These are phyloP conservation scores for Zoysia pacifica DNA, from an alignment of 176 grass and related monocot genomes.

Conservation along the genomic window DNA sequence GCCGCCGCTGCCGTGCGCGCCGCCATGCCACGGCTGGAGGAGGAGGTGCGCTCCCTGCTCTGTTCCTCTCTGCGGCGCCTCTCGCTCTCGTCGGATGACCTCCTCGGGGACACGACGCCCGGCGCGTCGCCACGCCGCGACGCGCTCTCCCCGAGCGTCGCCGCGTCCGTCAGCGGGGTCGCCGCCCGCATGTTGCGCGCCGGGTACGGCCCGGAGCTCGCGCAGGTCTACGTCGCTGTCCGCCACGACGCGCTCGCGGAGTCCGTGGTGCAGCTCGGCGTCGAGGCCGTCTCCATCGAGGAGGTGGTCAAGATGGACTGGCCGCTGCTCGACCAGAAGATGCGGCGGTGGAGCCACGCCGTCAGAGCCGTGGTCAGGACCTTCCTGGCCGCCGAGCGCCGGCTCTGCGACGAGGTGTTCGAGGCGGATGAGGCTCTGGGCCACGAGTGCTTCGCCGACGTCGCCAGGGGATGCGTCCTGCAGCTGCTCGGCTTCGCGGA, in stretches of 20 bases:
- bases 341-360: conserved; percentile 71
- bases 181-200: conserved; percentile 61
- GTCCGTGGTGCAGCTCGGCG: conserved; percentile 48
- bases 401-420: conserved; percentile 63
- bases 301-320: conserved; percentile 80
- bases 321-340: conserved; percentile 63
- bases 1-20: conserved; percentile 65
- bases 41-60: conserved; percentile 72
- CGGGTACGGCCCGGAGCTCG: conserved; percentile 73
- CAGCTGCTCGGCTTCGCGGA: conserved; percentile 77
- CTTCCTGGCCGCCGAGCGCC: conserved; percentile 54
- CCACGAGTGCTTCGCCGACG: conserved; percentile 77
- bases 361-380: conserved; percentile 42
- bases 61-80: conserved; percentile 30
- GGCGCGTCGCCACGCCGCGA: not conserved
- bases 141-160: conserved; percentile 37
- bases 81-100: conserved; percentile 45
- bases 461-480: conserved; percentile 62
- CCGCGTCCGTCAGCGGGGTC: conserved; percentile 38
- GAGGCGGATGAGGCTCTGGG: conserved; percentile 45
- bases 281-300: conserved; percentile 64
- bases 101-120: conserved; percentile 32
- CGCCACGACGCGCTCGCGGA: conserved; percentile 69
- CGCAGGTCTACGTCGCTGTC: conserved; percentile 58
- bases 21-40: conserved; percentile 75